Evolutionary conservation across 2,329 filamentous ascomycete species (phyloP).

Genomic region (Penicillium sp.): DNA sequence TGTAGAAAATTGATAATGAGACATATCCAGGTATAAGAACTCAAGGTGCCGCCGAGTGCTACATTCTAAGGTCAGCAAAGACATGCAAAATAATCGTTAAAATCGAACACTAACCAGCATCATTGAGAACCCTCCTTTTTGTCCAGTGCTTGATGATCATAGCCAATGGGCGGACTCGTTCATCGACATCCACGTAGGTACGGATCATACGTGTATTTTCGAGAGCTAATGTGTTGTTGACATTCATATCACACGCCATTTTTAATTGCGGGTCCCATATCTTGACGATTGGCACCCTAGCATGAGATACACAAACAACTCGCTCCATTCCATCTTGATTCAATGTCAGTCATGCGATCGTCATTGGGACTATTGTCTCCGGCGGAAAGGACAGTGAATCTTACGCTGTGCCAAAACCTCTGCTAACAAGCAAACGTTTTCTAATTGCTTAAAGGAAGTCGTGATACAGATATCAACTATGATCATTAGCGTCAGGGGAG

Average conservation of each 20-base stretch:
- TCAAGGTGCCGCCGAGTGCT: constrained; percentile 91
- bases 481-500: not conserved
- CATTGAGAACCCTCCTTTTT: constrained; percentile 84
- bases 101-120: constrained; percentile 68
- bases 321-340: constrained; percentile 85
- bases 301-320: constrained; percentile 88
- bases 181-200: constrained; percentile 90
- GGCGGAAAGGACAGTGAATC: constrained; percentile 28
- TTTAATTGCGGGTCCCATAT: constrained; percentile 93
- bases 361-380: constrained; percentile 14
- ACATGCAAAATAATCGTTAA: not conserved
- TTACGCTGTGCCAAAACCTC: constrained; percentile 76
- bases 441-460: constrained; percentile 80
- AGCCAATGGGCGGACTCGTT: constrained; percentile 82
- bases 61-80: constrained; percentile 11
- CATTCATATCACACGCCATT: constrained; percentile 94
- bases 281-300: constrained; percentile 97
- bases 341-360: constrained; percentile 10
- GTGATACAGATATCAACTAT: constrained; percentile 97
- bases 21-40: constrained; percentile 99
- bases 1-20: constrained; percentile 96
- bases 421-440: constrained; percentile 86
- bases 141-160: constrained; percentile 99
- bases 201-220: constrained; percentile 98
- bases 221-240: constrained; percentile 91